phyloP scores from a whole-genome alignment of 805 yeast genomes.

The Pichia cabralensis region DNA sequence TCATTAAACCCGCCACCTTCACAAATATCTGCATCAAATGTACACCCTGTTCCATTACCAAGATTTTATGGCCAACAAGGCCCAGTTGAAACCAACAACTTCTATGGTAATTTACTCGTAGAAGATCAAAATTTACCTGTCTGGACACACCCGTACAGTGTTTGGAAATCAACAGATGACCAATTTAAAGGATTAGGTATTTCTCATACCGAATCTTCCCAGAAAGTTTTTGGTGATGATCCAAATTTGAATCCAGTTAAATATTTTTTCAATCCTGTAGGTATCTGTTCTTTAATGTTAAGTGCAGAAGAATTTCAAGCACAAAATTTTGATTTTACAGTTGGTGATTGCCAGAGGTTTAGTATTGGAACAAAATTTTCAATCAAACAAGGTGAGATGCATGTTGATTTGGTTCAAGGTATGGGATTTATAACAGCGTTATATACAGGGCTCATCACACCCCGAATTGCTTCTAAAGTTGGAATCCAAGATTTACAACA shows the following conservation, averaged over 20 bases:
- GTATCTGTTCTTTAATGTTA: slow-evolving; percentile 50
- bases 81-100: slow-evolving; percentile 62
- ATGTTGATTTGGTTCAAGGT: slow-evolving; percentile 65
- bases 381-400: slow-evolving; percentile 22
- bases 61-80: slow-evolving; percentile 36
- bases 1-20: slow-evolving; percentile 14
- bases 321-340: slow-evolving; percentile 13
- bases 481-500: slow-evolving; percentile 47
- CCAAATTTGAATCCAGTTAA: slow-evolving; percentile 31
- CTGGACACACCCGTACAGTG: slow-evolving; percentile 76
- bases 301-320: slow-evolving; percentile 34
- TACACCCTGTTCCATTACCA: slow-evolving; percentile 59
- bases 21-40: slow-evolving; percentile 36
- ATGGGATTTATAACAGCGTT: slow-evolving; percentile 68
- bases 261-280: slow-evolving; percentile 61
- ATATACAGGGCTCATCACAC: slow-evolving; percentile 39
- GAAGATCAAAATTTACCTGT: slow-evolving; percentile 58
- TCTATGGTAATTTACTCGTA: slow-evolving; percentile 62
- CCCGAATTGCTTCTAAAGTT: slow-evolving; percentile 48
- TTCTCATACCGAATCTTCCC: slow-evolving; percentile 48
- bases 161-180: slow-evolving; percentile 45
- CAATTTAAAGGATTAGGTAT: slow-evolving; percentile 51
- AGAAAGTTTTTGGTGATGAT: slow-evolving; percentile 64
- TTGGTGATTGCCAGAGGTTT: slow-evolving; percentile 26
- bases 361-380: slow-evolving; percentile 27